Evolutionary conservation across 768 basidiomycete species (phyloP).

Genomic region (Russula sp.): DNA sequence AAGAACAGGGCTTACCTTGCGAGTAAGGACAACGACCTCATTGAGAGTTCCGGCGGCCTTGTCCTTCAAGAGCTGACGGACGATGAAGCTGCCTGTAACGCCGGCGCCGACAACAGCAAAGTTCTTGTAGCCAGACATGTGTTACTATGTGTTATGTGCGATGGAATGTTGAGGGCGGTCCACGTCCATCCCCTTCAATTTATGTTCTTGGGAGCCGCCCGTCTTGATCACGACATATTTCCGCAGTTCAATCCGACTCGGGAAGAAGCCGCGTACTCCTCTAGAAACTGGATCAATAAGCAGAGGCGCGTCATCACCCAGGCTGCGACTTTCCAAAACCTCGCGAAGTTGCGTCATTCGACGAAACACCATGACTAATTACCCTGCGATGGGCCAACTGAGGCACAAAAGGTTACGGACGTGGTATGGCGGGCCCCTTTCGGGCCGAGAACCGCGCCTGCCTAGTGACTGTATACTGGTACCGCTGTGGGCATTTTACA

Average conservation of each 20-base stretch:
- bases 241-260: too few relatives aligned
- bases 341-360: too few relatives aligned
- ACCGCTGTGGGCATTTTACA: too few relatives aligned
- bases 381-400: too few relatives aligned
- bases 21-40: constrained; percentile 19
- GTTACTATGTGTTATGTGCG: background rate
- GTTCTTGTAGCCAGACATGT: constrained; percentile 18
- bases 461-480: too few relatives aligned
- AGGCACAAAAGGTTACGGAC: too few relatives aligned
- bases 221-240: background rate
- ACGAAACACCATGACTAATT: too few relatives aligned
- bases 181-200: background rate
- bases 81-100: constrained; percentile 15
- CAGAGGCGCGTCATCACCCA: too few relatives aligned
- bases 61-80: constrained; percentile 18
- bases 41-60: constrained; percentile 11
- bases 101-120: constrained; percentile 13
- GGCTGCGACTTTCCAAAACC: too few relatives aligned
- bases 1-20: background rate
- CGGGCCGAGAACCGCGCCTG: too few relatives aligned
- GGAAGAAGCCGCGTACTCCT: too few relatives aligned
- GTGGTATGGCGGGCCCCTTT: too few relatives aligned
- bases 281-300: background rate
- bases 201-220: background rate
- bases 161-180: background rate